phyloP scores from a whole-genome alignment of 2,329 filamentous ascomycete species.

The Tolypocladium amazonense region DNA sequence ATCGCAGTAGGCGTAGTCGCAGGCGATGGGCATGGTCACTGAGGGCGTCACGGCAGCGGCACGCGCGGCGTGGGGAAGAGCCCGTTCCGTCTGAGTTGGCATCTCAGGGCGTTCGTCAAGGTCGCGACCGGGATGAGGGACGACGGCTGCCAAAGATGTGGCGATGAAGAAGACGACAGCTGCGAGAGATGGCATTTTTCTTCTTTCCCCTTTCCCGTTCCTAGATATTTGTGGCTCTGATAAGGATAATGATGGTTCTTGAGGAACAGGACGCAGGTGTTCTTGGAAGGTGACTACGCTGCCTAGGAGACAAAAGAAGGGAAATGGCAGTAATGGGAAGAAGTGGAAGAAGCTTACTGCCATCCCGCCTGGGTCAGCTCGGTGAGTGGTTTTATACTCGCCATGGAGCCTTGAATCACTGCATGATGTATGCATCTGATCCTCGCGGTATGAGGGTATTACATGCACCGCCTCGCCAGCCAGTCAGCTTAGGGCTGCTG shows the following conservation, averaged over 20 bases:
- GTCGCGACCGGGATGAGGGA: neutral
- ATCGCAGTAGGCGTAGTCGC: constrained; percentile 25
- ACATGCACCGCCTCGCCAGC: neutral
- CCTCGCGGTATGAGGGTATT: neutral
- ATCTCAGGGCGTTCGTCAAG: neutral
- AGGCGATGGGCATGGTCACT: constrained; percentile 11
- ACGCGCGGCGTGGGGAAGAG: neutral
- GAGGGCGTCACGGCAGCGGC: constrained; percentile 5
- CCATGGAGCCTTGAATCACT: neutral
- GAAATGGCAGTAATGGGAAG: neutral
- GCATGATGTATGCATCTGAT: neutral
- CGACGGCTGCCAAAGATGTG: neutral
- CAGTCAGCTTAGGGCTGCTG: neutral
- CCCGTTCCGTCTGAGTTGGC: neutral
- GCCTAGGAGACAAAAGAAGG: neutral
- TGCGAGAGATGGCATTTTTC: neutral
- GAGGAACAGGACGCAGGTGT: neutral
- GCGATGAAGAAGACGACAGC: constrained; percentile 1
- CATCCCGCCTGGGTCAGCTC: neutral
- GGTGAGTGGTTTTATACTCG: neutral
- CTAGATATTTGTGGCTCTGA: neutral
- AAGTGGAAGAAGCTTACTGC: neutral
- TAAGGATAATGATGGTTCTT: neutral
- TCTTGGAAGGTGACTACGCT: neutral
- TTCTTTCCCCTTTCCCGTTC: neutral